Conservation (phyloP, 1,284 basidiomycete species). For the Melampsora americana region DNA sequence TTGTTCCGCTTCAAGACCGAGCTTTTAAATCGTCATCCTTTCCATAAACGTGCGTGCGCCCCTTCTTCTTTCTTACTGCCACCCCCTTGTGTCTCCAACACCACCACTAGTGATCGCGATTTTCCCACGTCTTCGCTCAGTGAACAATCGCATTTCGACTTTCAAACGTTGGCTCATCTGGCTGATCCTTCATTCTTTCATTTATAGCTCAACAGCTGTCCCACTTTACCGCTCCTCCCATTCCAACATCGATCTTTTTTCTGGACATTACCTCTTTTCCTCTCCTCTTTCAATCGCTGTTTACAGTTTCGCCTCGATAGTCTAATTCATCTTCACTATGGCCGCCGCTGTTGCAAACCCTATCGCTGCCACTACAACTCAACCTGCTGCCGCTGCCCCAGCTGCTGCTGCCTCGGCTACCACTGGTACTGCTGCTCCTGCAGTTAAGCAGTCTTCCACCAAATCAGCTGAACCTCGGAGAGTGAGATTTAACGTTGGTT, state of each 20-base stretch:
- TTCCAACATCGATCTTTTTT: neutral
- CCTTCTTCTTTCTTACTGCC: neutral
- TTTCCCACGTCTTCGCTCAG: no score
- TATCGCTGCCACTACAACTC: constrained; percentile 4
- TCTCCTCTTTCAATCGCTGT: neutral
- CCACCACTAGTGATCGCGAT: neutral
- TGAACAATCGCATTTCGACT: neutral
- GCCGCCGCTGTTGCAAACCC: constrained; percentile 32
- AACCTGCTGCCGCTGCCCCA: neutral
- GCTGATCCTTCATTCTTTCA: neutral
- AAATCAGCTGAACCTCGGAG: constrained; percentile 44
- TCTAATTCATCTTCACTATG: constrained; percentile 12
- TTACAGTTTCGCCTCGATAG: neutral
- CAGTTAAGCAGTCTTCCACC: constrained; percentile 10
- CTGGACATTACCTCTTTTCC: neutral
- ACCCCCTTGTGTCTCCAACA: neutral
- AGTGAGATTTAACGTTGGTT: constrained; percentile 48
- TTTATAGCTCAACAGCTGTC: neutral
- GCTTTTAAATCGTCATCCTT: neutral
- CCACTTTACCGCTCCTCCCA: neutral
- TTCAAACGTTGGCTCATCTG: neutral
- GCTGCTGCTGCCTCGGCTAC: constrained; percentile 5
- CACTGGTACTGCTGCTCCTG: neutral
- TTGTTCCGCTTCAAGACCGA: constrained; percentile 3
- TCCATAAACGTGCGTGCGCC: neutral